Evolutionary conservation across 192 early-diverging fungal species (phyloP).

Genomic region (Backusella tarrabulga): DNA sequence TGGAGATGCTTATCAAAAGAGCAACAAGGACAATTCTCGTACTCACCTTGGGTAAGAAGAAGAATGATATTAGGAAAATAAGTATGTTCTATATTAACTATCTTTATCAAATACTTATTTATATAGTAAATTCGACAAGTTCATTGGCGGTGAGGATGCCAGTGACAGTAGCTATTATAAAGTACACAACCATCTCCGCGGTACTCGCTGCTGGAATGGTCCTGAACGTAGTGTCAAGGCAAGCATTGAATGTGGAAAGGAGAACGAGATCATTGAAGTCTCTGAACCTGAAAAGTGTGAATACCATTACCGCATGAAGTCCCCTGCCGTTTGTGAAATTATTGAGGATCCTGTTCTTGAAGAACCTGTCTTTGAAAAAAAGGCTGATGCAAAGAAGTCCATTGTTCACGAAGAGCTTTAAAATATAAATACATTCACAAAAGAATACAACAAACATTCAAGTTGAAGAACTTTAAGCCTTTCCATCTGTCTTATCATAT

Average conservation of each 20-base stretch:
- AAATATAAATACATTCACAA: not conserved
- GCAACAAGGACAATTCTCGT: conserved; percentile 54
- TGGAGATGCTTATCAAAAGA: conserved; percentile 73
- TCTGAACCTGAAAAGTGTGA: conserved; percentile 94
- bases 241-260: conserved; percentile 71
- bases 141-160: conserved; percentile 37
- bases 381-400: conserved; percentile 1
- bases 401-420: conserved; percentile 30
- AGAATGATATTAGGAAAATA: not conserved
- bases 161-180: conserved; percentile 42
- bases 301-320: conserved; percentile 71
- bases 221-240: conserved; percentile 68
- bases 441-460: not conserved
- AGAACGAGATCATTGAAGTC: conserved; percentile 67
- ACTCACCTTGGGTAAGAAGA: conserved; percentile 51
- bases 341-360: not conserved
- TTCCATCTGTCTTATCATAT: not conserved
- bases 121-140: conserved; percentile 46
- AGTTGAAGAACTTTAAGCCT: not conserved
- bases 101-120: not conserved
- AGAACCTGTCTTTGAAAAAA: not conserved
- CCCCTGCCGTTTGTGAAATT: conserved; percentile 77
- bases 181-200: conserved; percentile 67
- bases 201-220: conserved; percentile 94
- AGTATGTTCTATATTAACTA: not conserved